Conservation (phyloP, 164 flowering plant genomes). For the Magnolia officinalis region DNA sequence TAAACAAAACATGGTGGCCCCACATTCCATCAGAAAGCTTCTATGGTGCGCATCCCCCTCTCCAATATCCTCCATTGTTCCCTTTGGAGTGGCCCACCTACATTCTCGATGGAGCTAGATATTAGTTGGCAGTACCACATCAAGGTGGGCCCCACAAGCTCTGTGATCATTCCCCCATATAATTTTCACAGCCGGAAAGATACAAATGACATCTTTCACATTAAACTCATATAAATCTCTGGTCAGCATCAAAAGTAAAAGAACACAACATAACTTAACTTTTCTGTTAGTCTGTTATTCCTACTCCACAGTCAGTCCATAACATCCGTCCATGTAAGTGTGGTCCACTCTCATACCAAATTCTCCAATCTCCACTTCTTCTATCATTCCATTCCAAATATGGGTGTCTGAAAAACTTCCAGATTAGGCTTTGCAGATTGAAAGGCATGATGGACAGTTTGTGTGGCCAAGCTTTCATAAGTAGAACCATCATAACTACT, state of each 20-base stretch:
- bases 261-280: slow-evolving; percentile 14
- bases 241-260: neutral
- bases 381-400: slow-evolving; percentile 10
- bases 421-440: slow-evolving; percentile 3
- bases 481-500: slow-evolving; percentile 22
- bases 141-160: too few relatives aligned
- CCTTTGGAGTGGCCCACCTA: too few relatives aligned
- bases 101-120: too few relatives aligned
- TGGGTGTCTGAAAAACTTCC: slow-evolving; percentile 7
- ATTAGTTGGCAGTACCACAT: too few relatives aligned
- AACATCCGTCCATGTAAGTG: slow-evolving; percentile 10
- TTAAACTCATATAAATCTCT: too few relatives aligned
- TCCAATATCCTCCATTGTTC: too few relatives aligned
- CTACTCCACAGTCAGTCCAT: slow-evolving; percentile 31
- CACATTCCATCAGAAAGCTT: too few relatives aligned
- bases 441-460: slow-evolving; percentile 1
- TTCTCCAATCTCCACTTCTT: neutral
- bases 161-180: too few relatives aligned
- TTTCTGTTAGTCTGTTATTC: slow-evolving; percentile 41
- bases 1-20: too few relatives aligned
- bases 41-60: too few relatives aligned
- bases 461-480: slow-evolving; percentile 3
- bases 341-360: neutral
- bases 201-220: too few relatives aligned
- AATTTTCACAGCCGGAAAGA: too few relatives aligned